A percentile compares a stretch with the other conserved stretches of the same genome.
These are phyloP conservation scores for Boletus sp. DNA, from an alignment of 768 basidiomycete genomes.

Conservation along the genomic window DNA sequence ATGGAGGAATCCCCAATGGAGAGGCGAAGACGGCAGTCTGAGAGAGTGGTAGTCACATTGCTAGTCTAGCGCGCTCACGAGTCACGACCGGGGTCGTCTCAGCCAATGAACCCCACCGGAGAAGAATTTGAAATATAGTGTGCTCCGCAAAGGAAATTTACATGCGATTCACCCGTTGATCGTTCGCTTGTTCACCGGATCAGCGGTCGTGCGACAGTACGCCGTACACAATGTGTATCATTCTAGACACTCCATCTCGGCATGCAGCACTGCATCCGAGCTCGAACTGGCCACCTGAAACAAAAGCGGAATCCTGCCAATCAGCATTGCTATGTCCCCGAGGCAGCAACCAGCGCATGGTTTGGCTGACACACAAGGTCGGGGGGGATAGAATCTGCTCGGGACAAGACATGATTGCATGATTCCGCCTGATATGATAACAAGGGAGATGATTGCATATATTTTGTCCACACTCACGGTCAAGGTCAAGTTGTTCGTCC, in stretches of 20 bases:
- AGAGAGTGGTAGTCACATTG: conserved; percentile 46
- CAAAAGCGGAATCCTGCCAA: background rate
- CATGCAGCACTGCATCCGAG: background rate
- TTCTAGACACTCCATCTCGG: background rate
- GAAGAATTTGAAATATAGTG: background rate
- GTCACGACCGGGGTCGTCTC: background rate
- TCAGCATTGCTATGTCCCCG: background rate
- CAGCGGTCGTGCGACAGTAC: background rate
- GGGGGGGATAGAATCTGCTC: conserved; percentile 3
- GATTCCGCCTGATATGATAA: conserved; percentile 1
- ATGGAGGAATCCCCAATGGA: conserved; percentile 44
- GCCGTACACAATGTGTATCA: background rate
- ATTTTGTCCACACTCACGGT: conserved; percentile 7
- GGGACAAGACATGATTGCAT: background rate
- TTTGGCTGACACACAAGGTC: background rate
- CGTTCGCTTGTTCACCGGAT: background rate
- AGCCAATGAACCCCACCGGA: background rate
- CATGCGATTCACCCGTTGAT: background rate
- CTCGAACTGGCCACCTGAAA: background rate
- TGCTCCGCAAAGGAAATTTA: background rate
- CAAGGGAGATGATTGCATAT: background rate
- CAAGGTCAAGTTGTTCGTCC: background rate
- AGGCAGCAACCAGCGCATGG: background rate
- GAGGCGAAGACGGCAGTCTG: conserved; percentile 52
- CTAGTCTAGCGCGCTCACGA: background rate